Percentiles rank a stretch among this genome's conserved stretches.
Evolutionary conservation across 2,329 filamentous ascomycete genomes (phyloP).

Genomic region (Penicillium paneum): DNA sequence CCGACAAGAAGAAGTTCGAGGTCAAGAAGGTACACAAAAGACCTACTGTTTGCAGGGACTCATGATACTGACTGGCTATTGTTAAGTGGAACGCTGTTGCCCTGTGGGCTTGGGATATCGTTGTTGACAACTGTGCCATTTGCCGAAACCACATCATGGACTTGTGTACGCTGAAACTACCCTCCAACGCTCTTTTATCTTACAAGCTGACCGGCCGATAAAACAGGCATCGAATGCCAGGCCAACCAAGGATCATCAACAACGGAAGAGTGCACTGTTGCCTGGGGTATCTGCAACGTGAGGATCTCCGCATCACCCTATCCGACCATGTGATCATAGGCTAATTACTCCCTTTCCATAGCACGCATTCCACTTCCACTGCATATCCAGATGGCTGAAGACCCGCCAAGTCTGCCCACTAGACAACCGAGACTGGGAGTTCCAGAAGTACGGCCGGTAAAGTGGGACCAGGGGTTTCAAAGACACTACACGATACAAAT

Average conservation of each 20-base stretch:
- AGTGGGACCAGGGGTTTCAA: slow-evolving; percentile 8
- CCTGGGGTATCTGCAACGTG: slow-evolving; percentile 99
- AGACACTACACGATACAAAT: slow-evolving; percentile 15
- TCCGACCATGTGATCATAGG: background rate
- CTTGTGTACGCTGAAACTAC: slow-evolving; percentile 62
- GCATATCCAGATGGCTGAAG: slow-evolving; percentile 98
- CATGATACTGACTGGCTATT: slow-evolving; percentile 16
- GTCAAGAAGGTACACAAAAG: slow-evolving; percentile 80
- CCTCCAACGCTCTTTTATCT: background rate
- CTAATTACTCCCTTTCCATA: slow-evolving; percentile 39
- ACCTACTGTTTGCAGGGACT: slow-evolving; percentile 6
- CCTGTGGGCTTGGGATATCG: slow-evolving; percentile 98
- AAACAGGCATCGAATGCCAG: slow-evolving; percentile 88
- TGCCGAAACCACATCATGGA: slow-evolving; percentile 99
- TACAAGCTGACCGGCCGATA: slow-evolving; percentile 17
- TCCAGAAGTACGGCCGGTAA: slow-evolving; percentile 91
- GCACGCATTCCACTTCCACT: slow-evolving; percentile 99
- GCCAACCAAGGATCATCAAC: slow-evolving; percentile 97
- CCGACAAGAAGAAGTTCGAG: slow-evolving; percentile 92
- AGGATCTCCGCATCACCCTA: slow-evolving; percentile 38
- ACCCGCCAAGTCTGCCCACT: slow-evolving; percentile 97
- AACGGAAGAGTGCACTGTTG: slow-evolving; percentile 96
- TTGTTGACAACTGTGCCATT: slow-evolving; percentile 98
- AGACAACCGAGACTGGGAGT: slow-evolving; percentile 98
- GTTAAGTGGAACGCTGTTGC: slow-evolving; percentile 94